Evolutionary conservation across 202 grass and related monocot genomes (phyloP).

Genomic region (Panicum virgatum): DNA sequence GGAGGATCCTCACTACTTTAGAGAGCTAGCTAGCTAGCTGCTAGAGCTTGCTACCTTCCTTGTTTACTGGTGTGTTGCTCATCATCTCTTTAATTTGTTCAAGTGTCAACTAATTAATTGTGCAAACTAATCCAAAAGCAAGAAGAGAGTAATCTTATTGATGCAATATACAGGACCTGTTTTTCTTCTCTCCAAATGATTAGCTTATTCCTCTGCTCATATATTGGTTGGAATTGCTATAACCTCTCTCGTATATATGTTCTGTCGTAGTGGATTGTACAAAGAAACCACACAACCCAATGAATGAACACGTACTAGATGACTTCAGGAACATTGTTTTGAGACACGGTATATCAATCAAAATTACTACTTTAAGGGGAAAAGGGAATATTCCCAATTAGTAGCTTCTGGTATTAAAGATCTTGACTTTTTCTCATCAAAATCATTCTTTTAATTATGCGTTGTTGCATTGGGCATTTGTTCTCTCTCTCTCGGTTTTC

Average conservation of each 20-base stretch:
- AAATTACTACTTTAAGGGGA: not conserved
- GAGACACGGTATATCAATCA: constrained; percentile 13
- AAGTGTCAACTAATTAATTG: constrained; percentile 32
- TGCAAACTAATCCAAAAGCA: constrained; percentile 45
- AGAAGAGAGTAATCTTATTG: constrained; percentile 26
- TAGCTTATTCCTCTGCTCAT: not conserved
- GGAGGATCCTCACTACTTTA: constrained; percentile 18
- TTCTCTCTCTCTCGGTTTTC: constrained; percentile 36
- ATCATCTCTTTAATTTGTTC: constrained; percentile 26
- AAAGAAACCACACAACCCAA: not conserved
- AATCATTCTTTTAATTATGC: constrained; percentile 29
- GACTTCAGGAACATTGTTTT: constrained; percentile 23
- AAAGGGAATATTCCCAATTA: constrained; percentile 33
- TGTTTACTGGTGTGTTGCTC: constrained; percentile 20
- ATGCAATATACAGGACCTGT: constrained; percentile 9
- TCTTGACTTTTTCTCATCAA: constrained; percentile 18
- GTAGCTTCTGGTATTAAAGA: constrained; percentile 2
- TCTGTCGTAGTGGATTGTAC: constrained; percentile 3
- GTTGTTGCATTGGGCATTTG: constrained; percentile 44
- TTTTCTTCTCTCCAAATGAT: not conserved
- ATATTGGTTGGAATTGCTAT: not conserved
- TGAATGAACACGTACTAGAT: not conserved
- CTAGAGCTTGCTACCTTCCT: constrained; percentile 20
- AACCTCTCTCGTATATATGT: not conserved
- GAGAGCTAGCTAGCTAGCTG: constrained; percentile 26